Percentiles rank a stretch among this genome's conserved stretches.
Evolutionary conservation across 73 alveolate species (phyloP).

Genomic region (Effrenium voratum): DNA sequence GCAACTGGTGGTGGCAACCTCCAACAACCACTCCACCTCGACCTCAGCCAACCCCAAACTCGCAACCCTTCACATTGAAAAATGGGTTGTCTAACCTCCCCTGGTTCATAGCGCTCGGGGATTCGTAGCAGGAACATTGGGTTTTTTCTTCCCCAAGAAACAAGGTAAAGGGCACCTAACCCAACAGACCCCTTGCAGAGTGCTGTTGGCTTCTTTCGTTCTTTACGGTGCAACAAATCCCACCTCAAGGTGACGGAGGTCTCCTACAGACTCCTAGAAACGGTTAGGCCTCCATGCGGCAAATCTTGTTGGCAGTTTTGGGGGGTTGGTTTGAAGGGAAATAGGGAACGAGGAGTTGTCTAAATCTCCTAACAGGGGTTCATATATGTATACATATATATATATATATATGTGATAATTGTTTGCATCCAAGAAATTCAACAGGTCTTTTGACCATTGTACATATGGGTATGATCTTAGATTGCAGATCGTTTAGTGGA

Average conservation of each 20-base stretch:
- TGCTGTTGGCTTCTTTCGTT: background rate
- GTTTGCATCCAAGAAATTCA: too few species aligned
- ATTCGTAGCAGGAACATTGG: background rate
- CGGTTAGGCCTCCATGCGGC: background rate
- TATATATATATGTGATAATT: too few species aligned
- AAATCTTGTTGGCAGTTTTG: background rate
- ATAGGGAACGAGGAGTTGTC: background rate
- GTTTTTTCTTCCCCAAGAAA: background rate
- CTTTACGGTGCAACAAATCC: background rate
- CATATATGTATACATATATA: background rate
- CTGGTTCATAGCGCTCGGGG: background rate
- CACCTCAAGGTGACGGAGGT: too few species aligned
- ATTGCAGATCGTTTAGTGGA: too few species aligned
- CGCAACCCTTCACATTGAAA: background rate
- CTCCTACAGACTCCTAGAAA: background rate
- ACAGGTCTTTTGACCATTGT: too few species aligned
- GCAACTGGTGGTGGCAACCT: slow-evolving; percentile 48
- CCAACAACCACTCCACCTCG: slow-evolving; percentile 56
- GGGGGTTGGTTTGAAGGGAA: background rate
- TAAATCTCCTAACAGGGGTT: too few species aligned
- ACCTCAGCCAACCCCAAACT: background rate
- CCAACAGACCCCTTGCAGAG: background rate
- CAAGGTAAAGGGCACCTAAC: background rate
- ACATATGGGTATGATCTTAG: too few species aligned
- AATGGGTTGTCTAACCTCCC: background rate